Base-by-base conservation (phyloP, 176 grass and related monocot genomes). In the Musa schizocarpa region DNA sequence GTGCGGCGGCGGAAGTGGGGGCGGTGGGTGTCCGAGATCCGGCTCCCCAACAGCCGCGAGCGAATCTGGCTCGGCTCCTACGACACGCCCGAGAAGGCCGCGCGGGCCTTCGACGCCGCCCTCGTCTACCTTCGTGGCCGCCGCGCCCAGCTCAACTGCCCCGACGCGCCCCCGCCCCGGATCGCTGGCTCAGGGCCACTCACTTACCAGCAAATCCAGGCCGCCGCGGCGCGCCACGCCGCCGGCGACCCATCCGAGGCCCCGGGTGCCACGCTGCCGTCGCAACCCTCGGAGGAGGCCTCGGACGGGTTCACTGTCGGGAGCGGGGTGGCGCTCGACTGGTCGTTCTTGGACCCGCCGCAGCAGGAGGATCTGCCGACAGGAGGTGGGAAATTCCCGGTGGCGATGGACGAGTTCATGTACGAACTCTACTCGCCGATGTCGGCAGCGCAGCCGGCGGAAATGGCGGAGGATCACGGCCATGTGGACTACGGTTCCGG, bases 61-160 rank as follows among this genome's bases (percentile, higher is more conserved):
- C 27, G 67, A 12, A 69, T 69, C 67, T 69, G 67, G 67, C 67
- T 69, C 29, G 67, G 67, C 25, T 69, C 67, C 14, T 69, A 69
- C 17, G 67, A 69, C 67, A 49, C 67, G 24, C 14, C 67, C 7
- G 67, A 69, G 34, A 69, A 69, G 67, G 67, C 67, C 16, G 67
- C 67, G 10, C 67, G 67, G 12, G 67, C 67, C 13, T 69, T 69
- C 34, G 67, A 69, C 34, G 67, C 67, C 2, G 67, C 67, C 34
- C 27, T 29, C 67, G 67, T 69, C 27, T 69, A 34, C 34, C 67
- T 69, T 34, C 67, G 67, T 17, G 67, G 67, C 67, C 67, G 67
- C 34, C 67, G 67, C 14, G 27, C 29, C 67, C 12, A 49, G 29
- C 67, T 69, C 34, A 69, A 69, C 67, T 69, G 13, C 29, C 67